These are phyloP conservation scores for Metarhizium rileyi DNA, from an alignment of 2,329 filamentous ascomycete species.

Conservation along the genomic window DNA sequence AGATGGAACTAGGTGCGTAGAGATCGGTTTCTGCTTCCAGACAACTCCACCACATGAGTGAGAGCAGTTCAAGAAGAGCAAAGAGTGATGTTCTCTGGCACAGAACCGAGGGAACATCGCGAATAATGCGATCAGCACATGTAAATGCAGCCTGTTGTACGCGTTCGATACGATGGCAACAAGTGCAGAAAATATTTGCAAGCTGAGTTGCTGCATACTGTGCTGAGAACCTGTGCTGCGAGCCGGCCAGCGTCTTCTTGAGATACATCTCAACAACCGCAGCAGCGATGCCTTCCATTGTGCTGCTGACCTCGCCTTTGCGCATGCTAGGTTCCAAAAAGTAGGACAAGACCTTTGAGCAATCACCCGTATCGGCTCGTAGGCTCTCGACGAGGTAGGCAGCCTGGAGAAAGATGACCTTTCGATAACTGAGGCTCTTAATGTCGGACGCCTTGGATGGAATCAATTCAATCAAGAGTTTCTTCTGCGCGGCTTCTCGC, in stretches of 20 bases:
- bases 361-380: conserved; percentile 78
- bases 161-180: conserved; percentile 86
- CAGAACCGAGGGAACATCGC: conserved; percentile 75
- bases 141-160: conserved; percentile 79
- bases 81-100: conserved; percentile 88
- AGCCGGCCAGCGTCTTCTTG: conserved; percentile 60
- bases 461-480: conserved; percentile 61
- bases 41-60: conserved; percentile 91
- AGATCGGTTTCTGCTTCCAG: conserved; percentile 90
- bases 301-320: conserved; percentile 50
- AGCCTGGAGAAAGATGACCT: conserved; percentile 85
- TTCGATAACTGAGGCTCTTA: conserved; percentile 73
- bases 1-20: conserved; percentile 77
- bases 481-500: conserved; percentile 72
- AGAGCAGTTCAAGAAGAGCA: conserved; percentile 81
- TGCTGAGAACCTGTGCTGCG: conserved; percentile 72
- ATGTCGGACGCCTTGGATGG: conserved; percentile 72
- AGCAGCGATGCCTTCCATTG: conserved; percentile 54
- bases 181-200: conserved; percentile 73
- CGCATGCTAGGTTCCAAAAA: conserved; percentile 87
- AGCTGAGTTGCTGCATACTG: conserved; percentile 85
- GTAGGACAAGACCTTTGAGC: conserved; percentile 80
- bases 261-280: conserved; percentile 74
- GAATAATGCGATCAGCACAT: conserved; percentile 79
- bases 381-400: conserved; percentile 83